Conservation (phyloP, 73 alveolate genomes). For the Paramecium sexaurelia region DNA sequence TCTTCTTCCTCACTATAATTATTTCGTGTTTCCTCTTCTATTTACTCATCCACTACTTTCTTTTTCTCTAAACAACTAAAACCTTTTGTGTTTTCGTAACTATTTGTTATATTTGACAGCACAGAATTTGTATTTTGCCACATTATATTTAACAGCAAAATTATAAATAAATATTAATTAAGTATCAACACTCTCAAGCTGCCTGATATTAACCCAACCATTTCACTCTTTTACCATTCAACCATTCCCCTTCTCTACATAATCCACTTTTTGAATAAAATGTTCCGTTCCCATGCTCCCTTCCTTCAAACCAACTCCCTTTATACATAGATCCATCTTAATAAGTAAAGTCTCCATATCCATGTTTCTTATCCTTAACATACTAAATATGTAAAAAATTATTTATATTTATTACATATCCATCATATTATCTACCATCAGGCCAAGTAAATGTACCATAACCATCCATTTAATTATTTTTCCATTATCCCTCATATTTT, state of each 20-base stretch:
- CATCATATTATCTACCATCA: slow-evolving; percentile 49
- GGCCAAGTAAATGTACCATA: slow-evolving; percentile 60
- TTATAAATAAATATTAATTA: slow-evolving; percentile 5
- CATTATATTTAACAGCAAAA: slow-evolving; percentile 18
- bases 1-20: slow-evolving; percentile 16
- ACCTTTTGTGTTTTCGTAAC: slow-evolving; percentile 6
- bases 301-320: slow-evolving; percentile 57
- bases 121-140: neutral
- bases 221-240: slow-evolving; percentile 48
- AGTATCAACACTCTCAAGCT: neutral
- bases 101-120: neutral
- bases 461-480: slow-evolving; percentile 21
- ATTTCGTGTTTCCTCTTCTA: slow-evolving; percentile 18
- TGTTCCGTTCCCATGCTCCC: slow-evolving; percentile 63
- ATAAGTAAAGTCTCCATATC: slow-evolving; percentile 33
- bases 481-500: slow-evolving; percentile 67
- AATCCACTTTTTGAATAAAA: neutral
- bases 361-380: slow-evolving; percentile 34
- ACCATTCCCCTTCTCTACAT: slow-evolving; percentile 57
- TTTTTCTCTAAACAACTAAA: neutral
- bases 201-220: neutral
- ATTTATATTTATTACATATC: neutral
- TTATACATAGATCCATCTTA: slow-evolving; percentile 43
- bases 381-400: neutral
- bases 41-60: neutral